phyloP scores from a whole-genome alignment of 768 basidiomycete genomes.

The Russula foetens region DNA sequence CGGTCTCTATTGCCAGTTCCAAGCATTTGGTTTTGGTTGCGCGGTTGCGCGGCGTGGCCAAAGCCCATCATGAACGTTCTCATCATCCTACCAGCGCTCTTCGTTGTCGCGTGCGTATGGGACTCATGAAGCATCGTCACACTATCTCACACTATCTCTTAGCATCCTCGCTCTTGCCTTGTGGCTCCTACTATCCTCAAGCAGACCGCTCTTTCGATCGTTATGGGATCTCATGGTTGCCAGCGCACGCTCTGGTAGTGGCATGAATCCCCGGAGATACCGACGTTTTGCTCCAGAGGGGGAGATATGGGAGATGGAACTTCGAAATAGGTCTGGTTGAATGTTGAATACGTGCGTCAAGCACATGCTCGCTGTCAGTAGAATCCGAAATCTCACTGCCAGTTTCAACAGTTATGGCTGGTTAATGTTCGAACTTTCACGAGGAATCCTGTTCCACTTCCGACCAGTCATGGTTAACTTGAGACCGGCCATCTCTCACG shows the following conservation, averaged over 20 bases:
- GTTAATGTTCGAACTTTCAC: neutral
- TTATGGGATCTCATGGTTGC: slow-evolving; percentile 36
- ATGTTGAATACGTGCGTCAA: neutral
- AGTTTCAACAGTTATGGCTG: neutral
- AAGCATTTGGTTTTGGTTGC: neutral
- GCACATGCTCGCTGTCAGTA: neutral
- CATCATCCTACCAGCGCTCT: neutral
- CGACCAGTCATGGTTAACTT: neutral
- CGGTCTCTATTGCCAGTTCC: neutral
- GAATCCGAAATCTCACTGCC: neutral
- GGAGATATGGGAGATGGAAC: slow-evolving; percentile 58
- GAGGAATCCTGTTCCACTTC: neutral
- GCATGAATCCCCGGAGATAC: slow-evolving; percentile 26
- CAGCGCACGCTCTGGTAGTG: slow-evolving; percentile 29
- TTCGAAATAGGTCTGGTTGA: slow-evolving; percentile 28
- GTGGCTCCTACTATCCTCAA: slow-evolving; percentile 65
- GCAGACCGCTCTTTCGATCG: slow-evolving; percentile 38
- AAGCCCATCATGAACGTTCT: neutral
- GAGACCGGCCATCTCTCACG: neutral
- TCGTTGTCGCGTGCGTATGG: slow-evolving; percentile 1
- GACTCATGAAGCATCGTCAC: neutral
- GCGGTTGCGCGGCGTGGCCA: too few relatives aligned
- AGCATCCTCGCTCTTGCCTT: slow-evolving; percentile 46
- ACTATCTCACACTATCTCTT: neutral
- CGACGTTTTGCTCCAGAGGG: slow-evolving; percentile 37